Base-by-base conservation (phyloP, 306 rosid species). In the Canavalia ensiformis region DNA sequence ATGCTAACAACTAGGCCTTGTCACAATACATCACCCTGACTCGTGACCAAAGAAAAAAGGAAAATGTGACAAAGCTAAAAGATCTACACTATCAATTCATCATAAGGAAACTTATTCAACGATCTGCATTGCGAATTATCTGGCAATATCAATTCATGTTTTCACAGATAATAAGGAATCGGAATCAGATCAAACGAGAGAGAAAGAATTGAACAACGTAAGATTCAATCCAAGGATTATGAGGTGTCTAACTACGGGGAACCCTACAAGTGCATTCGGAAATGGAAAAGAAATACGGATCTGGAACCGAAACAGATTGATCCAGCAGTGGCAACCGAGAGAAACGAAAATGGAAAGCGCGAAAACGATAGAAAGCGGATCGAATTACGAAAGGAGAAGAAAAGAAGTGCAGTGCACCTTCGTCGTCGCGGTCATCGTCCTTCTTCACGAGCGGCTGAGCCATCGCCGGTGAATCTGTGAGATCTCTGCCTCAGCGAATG, bases 401-500 rank as follows among this genome's bases (percentile, higher is more conserved):
- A 30, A 49, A 49, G 37, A 30, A 74, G 28, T 37, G 41, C 4
- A 37, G 41, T 12, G 77, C 1, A 94, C 98, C 96, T 92, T 94
- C 98, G 33, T 94, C 98, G 86, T 94, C 98, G 47, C 92, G 97
- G 88, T 94, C 98, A 88, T 94, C 98, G 86, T 94, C 98, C 78
- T 94, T 94, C 96, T 94, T 94, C 28, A 88, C 91, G 31, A 89
- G 84, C 2, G 90, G 93, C 83, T 94, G 98, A 82, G 98, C 98
- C 97, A 94, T 94, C 28, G 42, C 74, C 81, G 62, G 66, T 68
- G 86, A 83, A 72, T 72, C 29, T 72, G 13, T 8, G 78, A 87
- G 97, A 90, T 90, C 75, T 51, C 67, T 63, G 34, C 37, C 62
- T 72, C 72, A 37, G 85, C 67, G 52, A 69, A 80, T 31, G 82